Conservation (phyloP, 805 yeast genomes). For the Saitoella complicata region DNA sequence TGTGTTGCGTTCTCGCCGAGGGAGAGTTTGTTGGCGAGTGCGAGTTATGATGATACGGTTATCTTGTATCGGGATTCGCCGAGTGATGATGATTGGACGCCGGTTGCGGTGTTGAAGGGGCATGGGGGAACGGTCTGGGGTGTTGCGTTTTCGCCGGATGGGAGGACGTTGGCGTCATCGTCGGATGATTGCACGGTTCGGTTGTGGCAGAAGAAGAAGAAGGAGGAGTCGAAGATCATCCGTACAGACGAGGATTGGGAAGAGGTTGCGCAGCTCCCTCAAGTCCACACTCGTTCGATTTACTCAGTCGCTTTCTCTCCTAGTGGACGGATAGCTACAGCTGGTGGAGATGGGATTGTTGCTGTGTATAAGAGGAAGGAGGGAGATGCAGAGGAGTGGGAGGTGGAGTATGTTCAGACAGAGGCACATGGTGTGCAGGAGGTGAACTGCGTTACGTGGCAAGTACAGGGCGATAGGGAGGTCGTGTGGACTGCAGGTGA, state of each 20-base stretch:
- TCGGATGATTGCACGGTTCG: conserved; percentile 67
- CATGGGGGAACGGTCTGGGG: conserved; percentile 91
- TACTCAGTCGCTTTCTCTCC: conserved; percentile 68
- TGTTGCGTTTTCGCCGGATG: conserved; percentile 44
- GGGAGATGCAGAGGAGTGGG: background rate
- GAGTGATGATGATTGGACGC: conserved; percentile 69
- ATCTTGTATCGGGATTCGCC: conserved; percentile 51
- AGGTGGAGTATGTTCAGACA: no score
- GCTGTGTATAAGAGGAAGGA: conserved; percentile 39
- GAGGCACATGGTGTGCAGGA: conserved; percentile 65
- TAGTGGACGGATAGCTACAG: conserved; percentile 57
- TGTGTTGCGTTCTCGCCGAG: conserved; percentile 75
- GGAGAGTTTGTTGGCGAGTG: conserved; percentile 54
- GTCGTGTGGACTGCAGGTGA: background rate
- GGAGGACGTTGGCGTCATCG: conserved; percentile 49
- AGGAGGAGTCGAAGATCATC: conserved; percentile 24
- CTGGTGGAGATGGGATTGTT: conserved; percentile 74
- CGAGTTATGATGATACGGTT: conserved; percentile 83
- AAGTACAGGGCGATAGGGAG: background rate
- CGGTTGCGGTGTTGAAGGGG: conserved; percentile 69
- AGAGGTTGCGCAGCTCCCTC: conserved; percentile 45
- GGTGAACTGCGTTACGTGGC: conserved; percentile 63
- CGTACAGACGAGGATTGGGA: conserved; percentile 56
- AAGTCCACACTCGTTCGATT: conserved; percentile 51
- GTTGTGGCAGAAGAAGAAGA: conserved; percentile 42